Evolutionary conservation across 139 green algal genomes (phyloP).

Genomic region (Chlorella sp.): DNA sequence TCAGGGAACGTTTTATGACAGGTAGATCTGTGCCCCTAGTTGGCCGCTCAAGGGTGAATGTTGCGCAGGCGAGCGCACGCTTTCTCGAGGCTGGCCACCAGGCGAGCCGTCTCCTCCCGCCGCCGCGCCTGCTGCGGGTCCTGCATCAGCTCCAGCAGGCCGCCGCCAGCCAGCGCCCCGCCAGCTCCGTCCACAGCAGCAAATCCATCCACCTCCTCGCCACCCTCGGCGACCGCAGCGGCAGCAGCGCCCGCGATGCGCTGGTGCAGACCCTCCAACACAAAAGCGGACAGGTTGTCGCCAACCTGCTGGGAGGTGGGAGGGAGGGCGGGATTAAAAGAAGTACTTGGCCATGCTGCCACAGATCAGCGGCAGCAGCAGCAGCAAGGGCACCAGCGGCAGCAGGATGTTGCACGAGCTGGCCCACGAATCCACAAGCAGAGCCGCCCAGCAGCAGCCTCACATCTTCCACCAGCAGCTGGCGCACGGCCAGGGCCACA

Average conservation of each 20-base stretch:
- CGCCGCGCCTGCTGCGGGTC: background rate
- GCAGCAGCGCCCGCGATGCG: background rate
- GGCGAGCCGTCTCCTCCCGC: background rate
- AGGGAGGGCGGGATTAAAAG: too few relatives aligned
- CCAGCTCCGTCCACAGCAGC: background rate
- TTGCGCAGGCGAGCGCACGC: background rate
- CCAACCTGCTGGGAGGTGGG: background rate
- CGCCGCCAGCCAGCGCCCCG: background rate
- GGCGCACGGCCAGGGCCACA: background rate
- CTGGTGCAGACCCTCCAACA: background rate
- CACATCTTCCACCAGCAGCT: slow-evolving; percentile 12
- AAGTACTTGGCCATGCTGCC: too few relatives aligned
- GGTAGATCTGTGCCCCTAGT: too few relatives aligned
- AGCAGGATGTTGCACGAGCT: too few relatives aligned
- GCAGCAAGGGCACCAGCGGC: too few relatives aligned
- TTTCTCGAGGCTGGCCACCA: slow-evolving; percentile 8
- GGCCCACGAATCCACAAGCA: too few relatives aligned
- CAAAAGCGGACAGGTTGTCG: background rate
- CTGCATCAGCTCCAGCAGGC: background rate
- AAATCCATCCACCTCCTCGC: too few relatives aligned
- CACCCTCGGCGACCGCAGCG: background rate
- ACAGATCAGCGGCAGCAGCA: too few relatives aligned
- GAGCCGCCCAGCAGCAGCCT: background rate
- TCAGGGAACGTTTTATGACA: too few relatives aligned
- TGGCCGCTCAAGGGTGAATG: background rate